Conservation (phyloP, 768 basidiomycete genomes). For the Lactarius hatsudake region DNA sequence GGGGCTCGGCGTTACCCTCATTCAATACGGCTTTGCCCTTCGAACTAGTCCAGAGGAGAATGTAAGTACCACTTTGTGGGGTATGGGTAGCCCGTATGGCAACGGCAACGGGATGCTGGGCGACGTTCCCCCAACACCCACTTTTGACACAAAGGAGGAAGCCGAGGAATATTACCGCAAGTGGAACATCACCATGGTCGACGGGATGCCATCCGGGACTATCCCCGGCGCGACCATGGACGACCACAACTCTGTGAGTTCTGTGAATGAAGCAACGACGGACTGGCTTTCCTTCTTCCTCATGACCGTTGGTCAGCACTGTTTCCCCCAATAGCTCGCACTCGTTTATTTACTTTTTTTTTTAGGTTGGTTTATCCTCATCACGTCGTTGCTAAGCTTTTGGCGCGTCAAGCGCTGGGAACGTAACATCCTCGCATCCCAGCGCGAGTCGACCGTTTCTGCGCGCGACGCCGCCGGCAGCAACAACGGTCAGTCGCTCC, state of each 20-base stretch:
- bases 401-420: slow-evolving; percentile 93
- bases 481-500: not conserved
- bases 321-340: not conserved
- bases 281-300: slow-evolving; percentile 96
- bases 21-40: slow-evolving; percentile 89
- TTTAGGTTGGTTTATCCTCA: slow-evolving; percentile 78
- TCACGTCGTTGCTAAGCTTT: slow-evolving; percentile 87
- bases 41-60: slow-evolving; percentile 50
- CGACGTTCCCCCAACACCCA: slow-evolving; percentile 6
- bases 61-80: slow-evolving; percentile 27
- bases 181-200: slow-evolving; percentile 30
- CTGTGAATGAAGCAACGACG: slow-evolving; percentile 57
- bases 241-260: slow-evolving; percentile 22
- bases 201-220: slow-evolving; percentile 21
- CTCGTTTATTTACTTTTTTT: not conserved
- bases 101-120: slow-evolving; percentile 8
- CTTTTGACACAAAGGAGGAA: slow-evolving; percentile 22
- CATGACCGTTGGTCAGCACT: slow-evolving; percentile 73
- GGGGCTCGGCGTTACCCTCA: slow-evolving; percentile 92
- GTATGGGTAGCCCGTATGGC: not conserved
- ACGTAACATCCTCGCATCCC: slow-evolving; percentile 64
- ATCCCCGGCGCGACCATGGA: slow-evolving; percentile 20
- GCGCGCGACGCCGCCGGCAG: slow-evolving; percentile 27
- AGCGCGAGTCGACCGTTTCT: slow-evolving; percentile 35
- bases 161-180: slow-evolving; percentile 26